Conservation (phyloP, 257 asterid species). For the Hygrophila difformis region DNA sequence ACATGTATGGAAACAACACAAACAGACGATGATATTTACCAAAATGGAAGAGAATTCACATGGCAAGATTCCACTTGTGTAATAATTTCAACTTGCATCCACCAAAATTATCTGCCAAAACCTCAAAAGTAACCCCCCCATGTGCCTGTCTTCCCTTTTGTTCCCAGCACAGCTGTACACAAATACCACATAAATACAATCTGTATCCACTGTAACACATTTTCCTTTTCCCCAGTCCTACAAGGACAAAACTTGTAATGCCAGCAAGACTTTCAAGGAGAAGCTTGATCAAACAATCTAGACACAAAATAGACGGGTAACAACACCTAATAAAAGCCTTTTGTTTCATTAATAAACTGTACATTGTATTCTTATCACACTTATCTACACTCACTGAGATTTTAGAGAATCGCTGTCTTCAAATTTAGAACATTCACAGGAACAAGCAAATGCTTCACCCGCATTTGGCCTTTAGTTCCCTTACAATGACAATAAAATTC, state of each 20-base stretch:
- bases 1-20: too few relatives aligned
- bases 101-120: slow-evolving; percentile 8
- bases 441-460: background rate
- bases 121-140: slow-evolving; percentile 7
- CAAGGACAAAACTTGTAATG: too few relatives aligned
- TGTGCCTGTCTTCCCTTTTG: background rate
- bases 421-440: background rate
- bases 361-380: background rate
- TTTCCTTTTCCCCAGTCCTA: too few relatives aligned
- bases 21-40: background rate
- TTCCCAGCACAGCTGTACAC: background rate
- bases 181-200: background rate
- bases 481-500: too few relatives aligned
- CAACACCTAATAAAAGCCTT: too few relatives aligned
- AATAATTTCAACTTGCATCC: background rate
- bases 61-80: slow-evolving; percentile 7
- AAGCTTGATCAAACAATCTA: too few relatives aligned
- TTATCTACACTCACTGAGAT: slow-evolving; percentile 9
- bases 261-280: too few relatives aligned
- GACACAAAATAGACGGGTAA: too few relatives aligned
- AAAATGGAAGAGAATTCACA: slow-evolving; percentile 6
- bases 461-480: too few relatives aligned
- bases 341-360: background rate
- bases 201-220: too few relatives aligned
- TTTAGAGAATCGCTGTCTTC: background rate